A percentile compares a stretch with the other conserved stretches of the same genome.
phyloP scores from a whole-genome alignment of 495 filamentous ascomycete species.

The Chlorociboria aeruginascens region DNA sequence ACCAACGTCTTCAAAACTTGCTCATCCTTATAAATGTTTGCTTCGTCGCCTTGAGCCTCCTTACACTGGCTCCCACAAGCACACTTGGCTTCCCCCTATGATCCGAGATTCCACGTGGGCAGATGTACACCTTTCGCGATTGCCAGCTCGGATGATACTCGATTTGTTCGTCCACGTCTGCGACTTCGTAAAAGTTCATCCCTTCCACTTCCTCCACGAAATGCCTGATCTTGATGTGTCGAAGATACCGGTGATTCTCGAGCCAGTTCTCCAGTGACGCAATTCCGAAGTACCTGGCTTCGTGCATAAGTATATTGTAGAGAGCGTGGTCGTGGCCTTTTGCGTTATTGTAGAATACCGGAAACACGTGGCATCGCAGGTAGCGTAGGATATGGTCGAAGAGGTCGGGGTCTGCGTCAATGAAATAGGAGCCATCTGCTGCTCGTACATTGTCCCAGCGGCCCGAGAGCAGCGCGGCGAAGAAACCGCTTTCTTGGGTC shows the following conservation, averaged over 20 bases:
- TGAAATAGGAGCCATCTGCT: slow-evolving; percentile 21
- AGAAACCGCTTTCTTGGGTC: not conserved
- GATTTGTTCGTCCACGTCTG: slow-evolving; percentile 10
- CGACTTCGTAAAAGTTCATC: not conserved
- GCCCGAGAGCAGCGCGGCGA: not conserved
- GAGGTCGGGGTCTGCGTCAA: slow-evolving; percentile 28
- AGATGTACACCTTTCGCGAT: slow-evolving; percentile 19
- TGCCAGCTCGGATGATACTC: slow-evolving; percentile 2
- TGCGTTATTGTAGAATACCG: slow-evolving; percentile 26
- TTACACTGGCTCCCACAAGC: slow-evolving; percentile 3
- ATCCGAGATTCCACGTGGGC: slow-evolving; percentile 18
- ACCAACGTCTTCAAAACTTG: no score
- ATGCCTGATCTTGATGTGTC: slow-evolving; percentile 12
- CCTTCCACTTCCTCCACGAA: not conserved
- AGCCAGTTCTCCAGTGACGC: slow-evolving; percentile 21
- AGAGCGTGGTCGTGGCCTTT: slow-evolving; percentile 24
- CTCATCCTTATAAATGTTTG: not conserved
- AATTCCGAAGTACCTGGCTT: slow-evolving; percentile 27
- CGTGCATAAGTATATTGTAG: slow-evolving; percentile 21
- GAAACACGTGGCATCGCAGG: slow-evolving; percentile 24
- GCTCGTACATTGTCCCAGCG: not conserved
- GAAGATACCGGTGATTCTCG: slow-evolving; percentile 15
- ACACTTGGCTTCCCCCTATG: slow-evolving; percentile 11
- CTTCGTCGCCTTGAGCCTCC: not conserved
- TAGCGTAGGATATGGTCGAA: slow-evolving; percentile 31